Base-by-base conservation (phyloP, 345 rosid species). In the Salix exigua region DNA sequence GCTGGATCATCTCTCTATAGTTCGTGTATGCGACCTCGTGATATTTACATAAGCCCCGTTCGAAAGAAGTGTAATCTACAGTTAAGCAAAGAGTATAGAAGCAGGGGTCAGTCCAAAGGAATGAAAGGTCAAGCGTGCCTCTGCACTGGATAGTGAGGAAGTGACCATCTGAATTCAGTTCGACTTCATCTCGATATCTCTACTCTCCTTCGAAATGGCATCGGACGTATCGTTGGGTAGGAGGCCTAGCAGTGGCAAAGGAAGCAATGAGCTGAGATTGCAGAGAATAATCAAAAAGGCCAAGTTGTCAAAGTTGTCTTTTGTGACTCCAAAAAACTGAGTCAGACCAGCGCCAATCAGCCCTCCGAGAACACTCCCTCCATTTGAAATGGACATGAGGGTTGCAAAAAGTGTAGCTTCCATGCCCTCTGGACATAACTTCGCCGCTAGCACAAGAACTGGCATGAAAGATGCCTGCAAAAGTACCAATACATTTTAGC, bases 341-440 rank as follows among this genome's bases (percentile, higher is more conserved):
- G 97, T 94, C 81, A 94, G 83, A 51, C 91, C 95, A 63, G 97
- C 98, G 25, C 97, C 98, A 18, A 96, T 83, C 51, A 96, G 86
- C 55, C 98, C 98, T 50, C 98, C 99, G 0, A 94, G 84, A 60
- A 96, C 95, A 53, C 97, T 89, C 66, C 98, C 95, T 80, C 91
- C 98, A 68, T 96, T 96, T 10, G 96, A 91, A 81, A 94, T 85
- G 65, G 98, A 96, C 98, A 96, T 92, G 68, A 94, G 94, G 17
- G 98, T 96, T 2, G 98, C 98, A 55, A 96, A 96, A 18, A 94
- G 94, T 21, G 97, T 96, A 72, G 97, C 98, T 82, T 96, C 98
- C 97, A 96, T 92, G 81, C 98, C 98, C 83, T 92, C 97, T 17
- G 97, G 99, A 79, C 98, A 94, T 55, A 96, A 69, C 76, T 92